phyloP scores from a whole-genome alignment of 768 basidiomycete species.

The Mycena amicta region DNA sequence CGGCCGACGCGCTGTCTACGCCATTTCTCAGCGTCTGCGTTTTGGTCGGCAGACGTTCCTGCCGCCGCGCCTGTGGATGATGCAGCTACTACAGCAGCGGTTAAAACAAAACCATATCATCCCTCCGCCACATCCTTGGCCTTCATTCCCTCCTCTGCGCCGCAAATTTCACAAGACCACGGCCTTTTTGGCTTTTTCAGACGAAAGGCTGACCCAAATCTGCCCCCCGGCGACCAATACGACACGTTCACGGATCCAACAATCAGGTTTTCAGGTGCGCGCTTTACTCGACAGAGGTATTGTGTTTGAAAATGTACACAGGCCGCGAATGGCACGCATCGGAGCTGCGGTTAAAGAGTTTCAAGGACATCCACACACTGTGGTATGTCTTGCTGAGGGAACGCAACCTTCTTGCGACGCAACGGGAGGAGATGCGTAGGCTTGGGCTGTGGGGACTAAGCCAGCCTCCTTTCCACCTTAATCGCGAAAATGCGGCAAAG shows the following conservation, averaged over 20 bases:
- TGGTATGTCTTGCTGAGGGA: conserved; percentile 93
- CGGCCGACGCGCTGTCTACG: conserved; percentile 11
- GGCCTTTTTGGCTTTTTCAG: conserved; percentile 82
- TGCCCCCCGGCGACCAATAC: conserved; percentile 50
- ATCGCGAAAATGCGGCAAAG: conserved; percentile 41
- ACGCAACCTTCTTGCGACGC: conserved; percentile 87
- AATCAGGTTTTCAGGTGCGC: conserved; percentile 2
- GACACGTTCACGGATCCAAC: conserved; percentile 39
- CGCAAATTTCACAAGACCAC: conserved; percentile 50
- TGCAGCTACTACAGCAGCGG: not conserved
- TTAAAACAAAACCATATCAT: not conserved
- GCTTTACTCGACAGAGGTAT: conserved; percentile 31
- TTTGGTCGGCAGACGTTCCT: not conserved
- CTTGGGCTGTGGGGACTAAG: conserved; percentile 37
- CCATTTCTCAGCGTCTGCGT: conserved; percentile 4
- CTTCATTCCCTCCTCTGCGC: conserved; percentile 6
- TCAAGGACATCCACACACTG: conserved; percentile 89
- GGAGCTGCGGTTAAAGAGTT: conserved; percentile 88
- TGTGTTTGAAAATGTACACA: conserved; percentile 30
- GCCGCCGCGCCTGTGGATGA: not conserved
- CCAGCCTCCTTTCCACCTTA: not conserved
- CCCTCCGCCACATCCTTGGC: not conserved
- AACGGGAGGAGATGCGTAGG: conserved; percentile 76
- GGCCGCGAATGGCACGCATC: conserved; percentile 86
- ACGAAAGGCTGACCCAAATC: conserved; percentile 47